Evolutionary conservation across 306 rosid genomes (phyloP), one percentile per base, ranked within the genome.

Genomic region (Sesbania bispinosa): DNA sequence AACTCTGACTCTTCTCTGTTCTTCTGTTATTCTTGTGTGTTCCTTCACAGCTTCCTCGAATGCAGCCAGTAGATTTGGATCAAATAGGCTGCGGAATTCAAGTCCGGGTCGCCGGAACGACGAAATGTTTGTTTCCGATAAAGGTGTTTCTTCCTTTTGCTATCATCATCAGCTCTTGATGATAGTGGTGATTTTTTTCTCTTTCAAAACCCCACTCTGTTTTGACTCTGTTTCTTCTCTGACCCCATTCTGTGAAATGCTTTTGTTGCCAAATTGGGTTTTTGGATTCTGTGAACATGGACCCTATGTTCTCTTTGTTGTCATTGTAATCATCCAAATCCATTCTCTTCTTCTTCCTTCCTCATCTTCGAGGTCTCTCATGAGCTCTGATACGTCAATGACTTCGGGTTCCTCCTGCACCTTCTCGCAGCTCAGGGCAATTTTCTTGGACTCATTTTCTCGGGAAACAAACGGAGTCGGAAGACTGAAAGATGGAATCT

Each of bases 81-180:
- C 97, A 3, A 94, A 94, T 11, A 94, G 87, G 84, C 80, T 94
- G 2, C 90, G 3, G 99, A 89, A 62, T 91, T 69, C 79, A 94
- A 78, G 24, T 89, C 95, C 6, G 96, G n/a, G 99, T 52, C 58
- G 73, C 65, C 97, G 85, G 76, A 91, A 94, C 18, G 82, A 74
- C 23, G 67, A 64, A 65, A 78, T 62, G 26, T 90, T 87, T 1
- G 73, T 83, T 46, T 88, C 90, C 0, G 85, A 57, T 5, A 62
- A 53, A 2, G 79, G 86, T 33, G 14, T 38, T 75, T n/a, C n/a
- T 77, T 64, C 50, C 53, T 46, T 1, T 46, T 43, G 5, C 53
- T n/a, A n/a, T n/a, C n/a, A n/a, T n/a, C n/a, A n/a, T n/a, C n/a
- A n/a, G n/a, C n/a, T n/a, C n/a, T n/a, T n/a, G n/a, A n/a, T n/a